A percentile compares a stretch with the other conserved stretches of the same genome.
Evolutionary conservation across 176 grass and related monocot genomes (phyloP).

Genomic region (Zea luxurians): DNA sequence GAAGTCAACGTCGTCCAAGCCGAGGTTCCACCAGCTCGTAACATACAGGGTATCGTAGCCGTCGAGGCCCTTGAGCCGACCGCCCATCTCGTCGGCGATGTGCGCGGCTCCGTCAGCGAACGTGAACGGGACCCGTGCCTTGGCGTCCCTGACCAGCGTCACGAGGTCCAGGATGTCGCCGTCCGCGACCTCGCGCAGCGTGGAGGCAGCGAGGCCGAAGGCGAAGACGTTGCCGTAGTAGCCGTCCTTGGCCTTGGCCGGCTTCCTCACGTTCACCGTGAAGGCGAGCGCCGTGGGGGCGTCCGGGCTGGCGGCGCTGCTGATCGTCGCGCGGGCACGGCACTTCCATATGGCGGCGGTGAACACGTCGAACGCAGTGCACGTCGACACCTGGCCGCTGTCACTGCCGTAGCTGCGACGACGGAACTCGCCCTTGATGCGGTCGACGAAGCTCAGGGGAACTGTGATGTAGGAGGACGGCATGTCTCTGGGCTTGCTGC

Average conservation of each 20-base stretch:
- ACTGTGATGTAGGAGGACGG: conserved; percentile 1
- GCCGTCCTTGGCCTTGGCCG: neutral
- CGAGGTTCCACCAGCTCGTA: conserved; percentile 16
- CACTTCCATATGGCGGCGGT: conserved; percentile 5
- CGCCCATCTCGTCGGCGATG: neutral
- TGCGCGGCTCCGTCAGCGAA: neutral
- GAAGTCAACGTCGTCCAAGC: conserved; percentile 8
- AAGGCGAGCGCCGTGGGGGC: neutral
- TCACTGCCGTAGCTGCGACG: neutral
- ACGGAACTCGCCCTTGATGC: conserved; percentile 2
- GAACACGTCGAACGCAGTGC: conserved; percentile 19
- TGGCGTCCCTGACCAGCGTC: neutral
- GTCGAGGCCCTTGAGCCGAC: neutral
- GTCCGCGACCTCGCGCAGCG: neutral
- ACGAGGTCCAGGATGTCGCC: conserved; percentile 4
- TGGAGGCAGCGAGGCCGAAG: neutral
- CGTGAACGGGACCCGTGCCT: neutral
- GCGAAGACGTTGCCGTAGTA: conserved; percentile 20
- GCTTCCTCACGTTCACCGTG: conserved; percentile 11
- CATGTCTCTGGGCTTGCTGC: neutral
- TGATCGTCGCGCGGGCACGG: neutral
- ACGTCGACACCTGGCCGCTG: neutral
- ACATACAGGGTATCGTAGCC: neutral
- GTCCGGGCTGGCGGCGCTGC: neutral
- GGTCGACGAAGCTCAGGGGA: neutral